Base-by-base conservation (phyloP, 2,329 filamentous ascomycete species). In the Epichloe coenophiala region DNA sequence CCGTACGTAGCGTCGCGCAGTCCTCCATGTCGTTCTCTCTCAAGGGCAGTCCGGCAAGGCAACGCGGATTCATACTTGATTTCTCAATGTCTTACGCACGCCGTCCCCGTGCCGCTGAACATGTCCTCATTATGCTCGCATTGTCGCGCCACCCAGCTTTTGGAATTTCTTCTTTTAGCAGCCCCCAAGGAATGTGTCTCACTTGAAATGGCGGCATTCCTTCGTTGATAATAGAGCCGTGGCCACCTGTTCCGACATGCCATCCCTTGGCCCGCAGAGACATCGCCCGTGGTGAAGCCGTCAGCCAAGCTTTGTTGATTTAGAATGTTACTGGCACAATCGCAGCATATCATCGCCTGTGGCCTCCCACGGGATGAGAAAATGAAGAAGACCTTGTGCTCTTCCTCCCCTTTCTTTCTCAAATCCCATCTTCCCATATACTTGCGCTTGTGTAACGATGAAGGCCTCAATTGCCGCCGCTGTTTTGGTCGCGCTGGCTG, bases 381-480 rank as follows among this genome's bases (percentile, higher is more conserved):
- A 9, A 31, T 8, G 27, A 31, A 11, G 8, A 31, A 31, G 27
- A 38, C 13, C 36, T 38, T 38, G 5, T 38, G 13, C 36, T 6
- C 15, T n/a, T 38, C 36, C 12, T 38, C 27, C 11, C 9, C 27
- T 31, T 31, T 31, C 27, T 31, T 9, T 31, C 3, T 31, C 3
- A 31, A 11, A 31, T 9, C 3, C 9, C 9, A 9, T 31, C 27
- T 31, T 31, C 8, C 27, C 27, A 11, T 31, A 31, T 31, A 31
- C 27, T 31, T 31, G 8, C 27, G 27, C 8, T 31, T 31, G 27
- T 9, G 27, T 11, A 31, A 51, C 13, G 5, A 51, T 54, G 52
- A 54, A 51, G 44, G 43, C 36, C 38, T 47, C 49, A 11, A 12
- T 54, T 40, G 41, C 40, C n/a, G 51, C 48, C 31, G 7, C 47